Percentiles rank a stretch among this genome's conserved stretches.
These are phyloP conservation scores for Albatrellus ellisii DNA, from an alignment of 768 basidiomycete species.

Conservation along the genomic window DNA sequence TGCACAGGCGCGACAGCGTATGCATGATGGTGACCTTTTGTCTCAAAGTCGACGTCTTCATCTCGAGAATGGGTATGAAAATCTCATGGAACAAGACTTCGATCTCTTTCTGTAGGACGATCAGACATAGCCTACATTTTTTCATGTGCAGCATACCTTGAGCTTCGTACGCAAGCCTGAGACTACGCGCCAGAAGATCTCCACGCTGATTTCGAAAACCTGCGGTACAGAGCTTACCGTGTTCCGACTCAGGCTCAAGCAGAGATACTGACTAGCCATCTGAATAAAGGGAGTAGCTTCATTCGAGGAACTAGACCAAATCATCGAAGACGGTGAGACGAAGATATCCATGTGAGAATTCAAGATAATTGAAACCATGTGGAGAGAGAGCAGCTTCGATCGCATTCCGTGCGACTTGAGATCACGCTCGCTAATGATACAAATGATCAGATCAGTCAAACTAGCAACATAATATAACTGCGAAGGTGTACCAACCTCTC, in stretches of 20 bases:
- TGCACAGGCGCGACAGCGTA: constrained; percentile 79
- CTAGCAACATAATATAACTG: not conserved
- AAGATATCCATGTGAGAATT: constrained; percentile 87
- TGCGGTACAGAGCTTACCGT: constrained; percentile 92
- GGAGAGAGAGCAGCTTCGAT: constrained; percentile 87
- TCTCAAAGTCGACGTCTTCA: constrained; percentile 90
- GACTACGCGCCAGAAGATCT: constrained; percentile 97
- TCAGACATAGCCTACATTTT: not conserved
- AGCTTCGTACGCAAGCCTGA: constrained; percentile 89
- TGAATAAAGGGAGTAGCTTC: constrained; percentile 87
- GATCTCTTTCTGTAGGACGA: constrained; percentile 77
- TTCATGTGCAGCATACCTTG: constrained; percentile 43
- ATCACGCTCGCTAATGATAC: constrained; percentile 68
- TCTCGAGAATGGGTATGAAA: constrained; percentile 95
- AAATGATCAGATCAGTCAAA: constrained; percentile 10
- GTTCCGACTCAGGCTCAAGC: constrained; percentile 84
- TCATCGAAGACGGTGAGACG: constrained; percentile 77
- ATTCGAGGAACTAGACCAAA: constrained; percentile 80
- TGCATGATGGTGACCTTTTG: constrained; percentile 89
- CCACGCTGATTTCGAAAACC: constrained; percentile 95
- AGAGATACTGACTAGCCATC: constrained; percentile 93
- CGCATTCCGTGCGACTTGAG: constrained; percentile 95
- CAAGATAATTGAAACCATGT: constrained; percentile 85
- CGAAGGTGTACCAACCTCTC: constrained; percentile 54
- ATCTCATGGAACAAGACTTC: constrained; percentile 98